These are phyloP conservation scores for Sindora glabra DNA, from an alignment of 306 rosid genomes.

Conservation along the genomic window DNA sequence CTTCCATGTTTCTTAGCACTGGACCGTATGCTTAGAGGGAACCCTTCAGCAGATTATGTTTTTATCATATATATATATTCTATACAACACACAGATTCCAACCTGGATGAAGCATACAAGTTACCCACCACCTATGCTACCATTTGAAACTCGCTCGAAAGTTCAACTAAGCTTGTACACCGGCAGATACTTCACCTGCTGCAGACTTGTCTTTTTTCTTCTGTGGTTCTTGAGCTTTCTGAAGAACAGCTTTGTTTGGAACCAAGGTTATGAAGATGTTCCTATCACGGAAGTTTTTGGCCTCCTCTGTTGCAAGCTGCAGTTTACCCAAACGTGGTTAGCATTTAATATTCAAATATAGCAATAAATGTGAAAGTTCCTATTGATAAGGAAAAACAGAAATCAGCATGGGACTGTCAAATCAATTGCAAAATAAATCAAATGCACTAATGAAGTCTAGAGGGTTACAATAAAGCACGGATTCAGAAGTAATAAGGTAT, in stretches of 20 bases:
- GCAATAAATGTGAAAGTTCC: not conserved
- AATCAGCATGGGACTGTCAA: not conserved
- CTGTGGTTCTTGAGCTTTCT: constrained; percentile 69
- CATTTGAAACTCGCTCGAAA: constrained; percentile 17
- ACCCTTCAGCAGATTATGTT: constrained; percentile 26
- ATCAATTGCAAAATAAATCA: constrained; percentile 2
- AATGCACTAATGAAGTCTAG: not conserved
- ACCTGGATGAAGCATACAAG: constrained; percentile 24
- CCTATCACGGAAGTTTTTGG: constrained; percentile 77
- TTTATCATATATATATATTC: constrained; percentile 24
- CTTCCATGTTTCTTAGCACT: not conserved
- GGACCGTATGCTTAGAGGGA: not conserved
- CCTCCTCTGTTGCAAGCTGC: constrained; percentile 90
- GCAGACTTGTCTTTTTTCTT: constrained; percentile 52
- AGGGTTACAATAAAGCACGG: not conserved
- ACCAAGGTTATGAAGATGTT: constrained; percentile 59
- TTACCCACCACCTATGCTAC: constrained; percentile 26
- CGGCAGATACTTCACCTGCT: constrained; percentile 63
- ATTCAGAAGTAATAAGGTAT: not conserved
- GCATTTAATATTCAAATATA: constrained; percentile 2
- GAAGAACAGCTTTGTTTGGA: constrained; percentile 72
- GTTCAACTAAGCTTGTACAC: constrained; percentile 34
- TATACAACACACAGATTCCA: constrained; percentile 42
- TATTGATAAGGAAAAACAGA: not conserved
- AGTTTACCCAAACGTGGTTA: constrained; percentile 18